Conservation (phyloP, 1,284 basidiomycete genomes). For the Pterula multifida region DNA sequence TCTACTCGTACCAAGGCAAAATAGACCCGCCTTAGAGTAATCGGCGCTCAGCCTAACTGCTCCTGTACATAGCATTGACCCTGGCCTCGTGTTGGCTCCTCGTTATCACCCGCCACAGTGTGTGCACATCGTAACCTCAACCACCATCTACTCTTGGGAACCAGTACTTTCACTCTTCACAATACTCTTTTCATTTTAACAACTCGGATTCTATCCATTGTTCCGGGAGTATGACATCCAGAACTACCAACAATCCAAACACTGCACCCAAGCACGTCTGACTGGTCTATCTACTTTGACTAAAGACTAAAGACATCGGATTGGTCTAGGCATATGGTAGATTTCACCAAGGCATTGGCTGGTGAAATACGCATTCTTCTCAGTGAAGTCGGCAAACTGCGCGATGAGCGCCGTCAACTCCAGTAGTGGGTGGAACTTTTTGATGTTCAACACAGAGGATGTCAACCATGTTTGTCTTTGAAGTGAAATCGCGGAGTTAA, state of each 20-base stretch:
- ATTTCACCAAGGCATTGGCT: slow-evolving; percentile 58
- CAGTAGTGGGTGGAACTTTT: slow-evolving; percentile 42
- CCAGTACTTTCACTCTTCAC: not conserved
- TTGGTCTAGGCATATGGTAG: slow-evolving; percentile 46
- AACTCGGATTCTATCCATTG: not conserved
- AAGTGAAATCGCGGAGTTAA: slow-evolving; percentile 66
- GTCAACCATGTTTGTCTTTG: not conserved
- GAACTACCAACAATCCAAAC: slow-evolving; percentile 1
- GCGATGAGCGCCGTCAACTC: slow-evolving; percentile 57
- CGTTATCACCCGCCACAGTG: not conserved
- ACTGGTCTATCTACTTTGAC: not conserved
- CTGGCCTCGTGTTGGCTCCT: not conserved
- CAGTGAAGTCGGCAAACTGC: slow-evolving; percentile 61
- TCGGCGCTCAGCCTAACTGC: too few species aligned
- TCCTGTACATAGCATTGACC: too few species aligned
- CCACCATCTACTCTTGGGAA: not conserved
- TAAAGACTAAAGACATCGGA: not conserved
- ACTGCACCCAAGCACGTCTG: not conserved
- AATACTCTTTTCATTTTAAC: not conserved
- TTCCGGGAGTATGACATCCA: not conserved
- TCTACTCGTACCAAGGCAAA: too few species aligned
- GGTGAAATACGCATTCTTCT: slow-evolving; percentile 46
- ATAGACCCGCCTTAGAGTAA: too few species aligned
- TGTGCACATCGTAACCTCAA: not conserved
- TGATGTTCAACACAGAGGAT: slow-evolving; percentile 3